Evolutionary conservation across 1,139 yeast species (phyloP).

Genomic region (Arxiozyma telluris): DNA sequence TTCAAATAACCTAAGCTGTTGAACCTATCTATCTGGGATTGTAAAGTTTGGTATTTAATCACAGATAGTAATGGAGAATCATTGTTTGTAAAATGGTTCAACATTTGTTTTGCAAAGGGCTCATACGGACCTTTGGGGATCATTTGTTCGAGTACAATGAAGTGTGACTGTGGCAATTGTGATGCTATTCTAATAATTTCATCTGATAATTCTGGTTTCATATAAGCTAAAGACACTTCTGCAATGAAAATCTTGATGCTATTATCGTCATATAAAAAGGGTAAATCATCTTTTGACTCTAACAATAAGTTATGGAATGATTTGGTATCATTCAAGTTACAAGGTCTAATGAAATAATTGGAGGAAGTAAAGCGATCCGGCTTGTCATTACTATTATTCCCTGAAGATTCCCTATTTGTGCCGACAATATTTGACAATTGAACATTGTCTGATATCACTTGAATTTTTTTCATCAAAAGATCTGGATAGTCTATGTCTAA

Average conservation of each 20-base stretch:
- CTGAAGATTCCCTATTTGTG: conserved; percentile 1
- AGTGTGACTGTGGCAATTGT: conserved; percentile 44
- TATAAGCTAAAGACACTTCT: conserved; percentile 76
- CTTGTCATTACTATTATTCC: background rate
- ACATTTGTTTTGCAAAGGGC: conserved; percentile 69
- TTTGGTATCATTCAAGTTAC: conserved; percentile 51
- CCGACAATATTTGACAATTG: conserved; percentile 46
- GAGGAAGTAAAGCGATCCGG: conserved; percentile 34
- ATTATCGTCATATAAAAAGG: conserved; percentile 21
- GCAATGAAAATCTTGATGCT: conserved; percentile 57
- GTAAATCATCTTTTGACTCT: conserved; percentile 3
- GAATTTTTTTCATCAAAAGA: conserved; percentile 44
- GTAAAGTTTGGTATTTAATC: conserved; percentile 42
- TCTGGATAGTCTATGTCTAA: conserved; percentile 75
- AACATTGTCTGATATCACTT: conserved; percentile 41
- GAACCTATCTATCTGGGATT: conserved; percentile 46
- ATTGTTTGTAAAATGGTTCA: conserved; percentile 58
- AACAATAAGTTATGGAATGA: conserved; percentile 36
- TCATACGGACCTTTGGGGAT: conserved; percentile 55
- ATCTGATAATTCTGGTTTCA: conserved; percentile 64
- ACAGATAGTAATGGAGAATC: conserved; percentile 68
- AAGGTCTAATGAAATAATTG: conserved; percentile 55
- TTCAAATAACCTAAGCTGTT: conserved; percentile 37
- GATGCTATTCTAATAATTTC: conserved; percentile 46
- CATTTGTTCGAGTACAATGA: conserved; percentile 62